Evolutionary conservation across 2,329 filamentous ascomycete species (phyloP).

Genomic region (Monilinia fructicola): DNA sequence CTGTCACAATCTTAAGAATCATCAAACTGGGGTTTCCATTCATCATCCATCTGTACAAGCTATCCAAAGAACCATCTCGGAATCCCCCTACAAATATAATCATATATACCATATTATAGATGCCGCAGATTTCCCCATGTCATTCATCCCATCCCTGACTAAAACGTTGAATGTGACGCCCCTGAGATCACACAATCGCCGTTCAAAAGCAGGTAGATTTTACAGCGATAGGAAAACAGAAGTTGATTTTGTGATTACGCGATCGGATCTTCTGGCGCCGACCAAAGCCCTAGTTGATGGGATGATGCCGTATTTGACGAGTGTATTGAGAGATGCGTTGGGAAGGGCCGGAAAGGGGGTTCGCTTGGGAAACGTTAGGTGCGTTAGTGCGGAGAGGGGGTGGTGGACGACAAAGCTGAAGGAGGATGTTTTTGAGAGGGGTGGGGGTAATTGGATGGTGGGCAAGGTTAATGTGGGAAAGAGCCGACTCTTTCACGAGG

Average conservation of each 20-base stretch:
- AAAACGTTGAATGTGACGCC: conserved; percentile 68
- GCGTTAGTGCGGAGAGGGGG: conserved; percentile 78
- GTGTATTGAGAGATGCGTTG: conserved; percentile 74
- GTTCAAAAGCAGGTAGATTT: conserved; percentile 67
- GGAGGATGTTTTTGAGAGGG: conserved; percentile 79
- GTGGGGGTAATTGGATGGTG: conserved; percentile 90
- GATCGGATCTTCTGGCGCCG: conserved; percentile 81
- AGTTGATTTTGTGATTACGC: conserved; percentile 86
- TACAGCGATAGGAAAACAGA: conserved; percentile 68
- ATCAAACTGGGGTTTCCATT: conserved; percentile 70
- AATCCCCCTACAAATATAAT: conserved; percentile 87
- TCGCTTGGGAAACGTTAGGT: conserved; percentile 83
- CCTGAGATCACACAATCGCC: conserved; percentile 76
- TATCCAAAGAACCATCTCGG: conserved; percentile 78
- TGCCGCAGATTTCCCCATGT: conserved; percentile 95
- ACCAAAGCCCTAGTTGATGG: conserved; percentile 79
- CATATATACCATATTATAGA: conserved; percentile 95
- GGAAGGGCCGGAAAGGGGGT: conserved; percentile 65
- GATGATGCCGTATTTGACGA: conserved; percentile 80
- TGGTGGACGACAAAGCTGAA: conserved; percentile 93
- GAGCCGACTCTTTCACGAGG: conserved; percentile 81
- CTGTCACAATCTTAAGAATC: conserved; percentile 79
- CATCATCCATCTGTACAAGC: conserved; percentile 78
- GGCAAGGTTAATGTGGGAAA: conserved; percentile 99
- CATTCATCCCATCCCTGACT: conserved; percentile 75